Evolutionary conservation across 805 yeast species (phyloP).

Genomic region (Candida easanensis): DNA sequence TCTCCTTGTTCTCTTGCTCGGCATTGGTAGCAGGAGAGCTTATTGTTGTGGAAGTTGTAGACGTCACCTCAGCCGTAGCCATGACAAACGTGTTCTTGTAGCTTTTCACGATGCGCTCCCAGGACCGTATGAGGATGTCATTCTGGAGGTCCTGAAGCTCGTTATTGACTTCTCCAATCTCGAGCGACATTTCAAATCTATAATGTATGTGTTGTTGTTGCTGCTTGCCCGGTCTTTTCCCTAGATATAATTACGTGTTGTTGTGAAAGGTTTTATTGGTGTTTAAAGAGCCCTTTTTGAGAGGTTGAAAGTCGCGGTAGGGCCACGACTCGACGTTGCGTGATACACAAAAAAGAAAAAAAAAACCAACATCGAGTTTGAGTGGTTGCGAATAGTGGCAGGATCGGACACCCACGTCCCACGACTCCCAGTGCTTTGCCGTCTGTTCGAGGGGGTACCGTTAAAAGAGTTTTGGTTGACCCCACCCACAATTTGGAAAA

Average conservation of each 20-base stretch:
- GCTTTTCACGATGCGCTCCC: slow-evolving; percentile 11
- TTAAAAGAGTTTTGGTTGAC: too few relatives aligned
- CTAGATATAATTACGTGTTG: too few relatives aligned
- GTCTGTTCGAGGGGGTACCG: too few relatives aligned
- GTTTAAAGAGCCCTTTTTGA: too few relatives aligned
- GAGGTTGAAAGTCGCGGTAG: too few relatives aligned
- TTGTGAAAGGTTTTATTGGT: too few relatives aligned
- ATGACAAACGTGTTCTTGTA: slow-evolving; percentile 5
- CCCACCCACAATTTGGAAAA: background rate
- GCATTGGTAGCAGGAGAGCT: background rate
- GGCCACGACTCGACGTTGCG: slow-evolving; percentile 1
- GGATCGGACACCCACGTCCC: background rate
- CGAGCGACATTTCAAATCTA: slow-evolving; percentile 10
- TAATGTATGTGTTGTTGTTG: background rate
- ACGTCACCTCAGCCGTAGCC: background rate
- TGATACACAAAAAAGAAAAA: too few relatives aligned
- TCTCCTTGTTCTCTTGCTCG: too few relatives aligned
- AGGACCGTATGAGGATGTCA: slow-evolving; percentile 15
- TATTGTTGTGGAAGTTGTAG: background rate
- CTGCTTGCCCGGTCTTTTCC: too few relatives aligned
- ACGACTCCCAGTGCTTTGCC: background rate
- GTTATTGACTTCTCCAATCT: slow-evolving; percentile 19
- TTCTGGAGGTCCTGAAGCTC: slow-evolving; percentile 11
- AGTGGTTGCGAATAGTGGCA: slow-evolving; percentile 1
- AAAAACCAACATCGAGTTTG: background rate